These are phyloP conservation scores for Abrus pulchellus DNA, from an alignment of 306 rosid genomes.

Conservation along the genomic window DNA sequence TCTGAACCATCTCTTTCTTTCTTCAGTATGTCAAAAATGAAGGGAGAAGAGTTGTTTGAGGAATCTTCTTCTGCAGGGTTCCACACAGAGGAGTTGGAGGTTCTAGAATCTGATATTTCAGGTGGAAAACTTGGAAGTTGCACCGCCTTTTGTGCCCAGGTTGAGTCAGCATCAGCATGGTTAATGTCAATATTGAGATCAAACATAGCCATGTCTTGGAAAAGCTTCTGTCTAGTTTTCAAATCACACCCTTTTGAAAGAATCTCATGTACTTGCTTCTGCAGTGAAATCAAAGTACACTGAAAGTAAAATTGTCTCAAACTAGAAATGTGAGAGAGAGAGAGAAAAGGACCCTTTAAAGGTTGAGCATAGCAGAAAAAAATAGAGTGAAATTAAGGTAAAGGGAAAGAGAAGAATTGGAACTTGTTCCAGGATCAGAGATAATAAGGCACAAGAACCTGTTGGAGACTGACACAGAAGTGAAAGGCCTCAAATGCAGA, in stretches of 20 bases:
- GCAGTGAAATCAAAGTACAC: not conserved
- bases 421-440: not conserved
- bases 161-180: slow-evolving; percentile 36
- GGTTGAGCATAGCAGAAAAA: not conserved
- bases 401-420: not conserved
- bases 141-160: slow-evolving; percentile 39
- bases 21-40: slow-evolving; percentile 58
- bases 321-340: not conserved
- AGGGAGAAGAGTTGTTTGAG: slow-evolving; percentile 49
- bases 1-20: slow-evolving; percentile 33
- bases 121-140: slow-evolving; percentile 13
- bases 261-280: slow-evolving; percentile 20
- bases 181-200: slow-evolving; percentile 64
- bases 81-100: slow-evolving; percentile 58
- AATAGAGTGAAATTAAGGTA: not conserved
- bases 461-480: slow-evolving; percentile 13
- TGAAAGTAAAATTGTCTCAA: not conserved
- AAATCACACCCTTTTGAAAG: not conserved
- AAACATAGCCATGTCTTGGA: slow-evolving; percentile 56
- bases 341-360: not conserved
- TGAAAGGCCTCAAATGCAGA: not conserved
- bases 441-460: not conserved
- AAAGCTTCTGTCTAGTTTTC: not conserved
- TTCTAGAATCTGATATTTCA: slow-evolving; percentile 60
- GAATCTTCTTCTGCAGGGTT: slow-evolving; percentile 53